Conservation (phyloP, 495 filamentous ascomycete species). For the Penicillium goetzii region DNA sequence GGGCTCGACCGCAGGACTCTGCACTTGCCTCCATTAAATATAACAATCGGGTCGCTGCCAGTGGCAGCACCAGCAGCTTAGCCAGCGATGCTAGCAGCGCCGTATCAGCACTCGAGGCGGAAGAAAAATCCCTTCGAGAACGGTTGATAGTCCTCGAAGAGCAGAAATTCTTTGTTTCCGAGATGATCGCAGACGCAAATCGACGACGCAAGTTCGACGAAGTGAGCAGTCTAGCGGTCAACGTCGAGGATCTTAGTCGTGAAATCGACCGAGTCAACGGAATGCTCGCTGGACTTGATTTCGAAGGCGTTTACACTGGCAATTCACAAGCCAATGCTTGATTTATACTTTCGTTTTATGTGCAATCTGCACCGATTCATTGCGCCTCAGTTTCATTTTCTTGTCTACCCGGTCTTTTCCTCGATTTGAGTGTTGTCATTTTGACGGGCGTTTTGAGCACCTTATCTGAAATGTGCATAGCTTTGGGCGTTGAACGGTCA, state of each 20-base stretch:
- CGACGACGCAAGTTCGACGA: slow-evolving; percentile 88
- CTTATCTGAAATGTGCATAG: slow-evolving; percentile 33
- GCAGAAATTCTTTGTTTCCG: slow-evolving; percentile 86
- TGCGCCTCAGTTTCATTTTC: slow-evolving; percentile 12
- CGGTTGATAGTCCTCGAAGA: slow-evolving; percentile 89
- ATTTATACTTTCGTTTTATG: slow-evolving; percentile 11
- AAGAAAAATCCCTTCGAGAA: slow-evolving; percentile 86
- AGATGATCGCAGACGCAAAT: slow-evolving; percentile 84
- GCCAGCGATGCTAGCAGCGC: slow-evolving; percentile 63
- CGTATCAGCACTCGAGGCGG: slow-evolving; percentile 74
- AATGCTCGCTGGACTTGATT: slow-evolving; percentile 53
- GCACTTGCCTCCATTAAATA: slow-evolving; percentile 64
- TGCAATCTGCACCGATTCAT: slow-evolving; percentile 21
- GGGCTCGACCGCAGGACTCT: slow-evolving; percentile 47
- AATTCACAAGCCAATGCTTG: slow-evolving; percentile 28
- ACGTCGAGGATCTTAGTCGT: slow-evolving; percentile 78
- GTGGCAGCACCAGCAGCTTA: slow-evolving; percentile 61
- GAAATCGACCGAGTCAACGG: slow-evolving; percentile 76
- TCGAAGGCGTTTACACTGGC: slow-evolving; percentile 54
- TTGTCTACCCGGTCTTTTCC: slow-evolving; percentile 12
- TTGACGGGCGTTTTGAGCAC: slow-evolving; percentile 24
- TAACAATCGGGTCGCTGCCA: slow-evolving; percentile 47
- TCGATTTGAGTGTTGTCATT: slow-evolving; percentile 3
- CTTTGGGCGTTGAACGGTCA: slow-evolving; percentile 31
- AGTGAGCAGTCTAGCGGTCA: slow-evolving; percentile 75